Conservation (phyloP, 2,329 filamentous ascomycete genomes). For the Ramularia endophylla region DNA sequence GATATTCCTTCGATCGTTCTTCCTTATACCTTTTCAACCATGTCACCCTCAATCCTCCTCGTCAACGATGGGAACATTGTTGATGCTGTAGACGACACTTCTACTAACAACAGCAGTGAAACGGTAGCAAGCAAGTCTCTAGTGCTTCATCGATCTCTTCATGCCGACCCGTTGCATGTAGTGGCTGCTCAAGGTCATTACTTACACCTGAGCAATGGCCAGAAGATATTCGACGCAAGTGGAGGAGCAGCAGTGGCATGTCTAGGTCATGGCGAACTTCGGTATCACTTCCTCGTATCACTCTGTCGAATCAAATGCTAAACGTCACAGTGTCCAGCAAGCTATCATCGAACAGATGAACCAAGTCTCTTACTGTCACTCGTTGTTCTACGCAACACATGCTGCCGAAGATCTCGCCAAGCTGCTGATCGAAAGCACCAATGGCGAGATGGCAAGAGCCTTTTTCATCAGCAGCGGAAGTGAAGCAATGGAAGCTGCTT, state of each 20-base stretch:
- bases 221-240: slow-evolving; percentile 63
- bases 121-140: slow-evolving; percentile 10
- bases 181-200: slow-evolving; percentile 46
- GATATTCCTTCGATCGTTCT: neutral
- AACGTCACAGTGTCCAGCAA: slow-evolving; percentile 41
- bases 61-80: slow-evolving; percentile 23
- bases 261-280: slow-evolving; percentile 60
- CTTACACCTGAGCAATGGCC: slow-evolving; percentile 50
- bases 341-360: slow-evolving; percentile 56
- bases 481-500: slow-evolving; percentile 62
- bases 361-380: slow-evolving; percentile 54
- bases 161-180: slow-evolving; percentile 42
- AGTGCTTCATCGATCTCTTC: slow-evolving; percentile 49
- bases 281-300: slow-evolving; percentile 27
- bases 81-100: slow-evolving; percentile 4
- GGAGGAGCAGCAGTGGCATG: slow-evolving; percentile 68
- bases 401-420: slow-evolving; percentile 49
- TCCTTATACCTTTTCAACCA: slow-evolving; percentile 3
- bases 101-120: neutral
- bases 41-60: slow-evolving; percentile 16
- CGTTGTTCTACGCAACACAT: slow-evolving; percentile 52
- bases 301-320: neutral
- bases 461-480: slow-evolving; percentile 56
- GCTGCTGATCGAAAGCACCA: slow-evolving; percentile 46
- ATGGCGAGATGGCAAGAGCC: slow-evolving; percentile 47